Conservation (phyloP, 257 asterid species). For the Solanum raphanifolium region DNA sequence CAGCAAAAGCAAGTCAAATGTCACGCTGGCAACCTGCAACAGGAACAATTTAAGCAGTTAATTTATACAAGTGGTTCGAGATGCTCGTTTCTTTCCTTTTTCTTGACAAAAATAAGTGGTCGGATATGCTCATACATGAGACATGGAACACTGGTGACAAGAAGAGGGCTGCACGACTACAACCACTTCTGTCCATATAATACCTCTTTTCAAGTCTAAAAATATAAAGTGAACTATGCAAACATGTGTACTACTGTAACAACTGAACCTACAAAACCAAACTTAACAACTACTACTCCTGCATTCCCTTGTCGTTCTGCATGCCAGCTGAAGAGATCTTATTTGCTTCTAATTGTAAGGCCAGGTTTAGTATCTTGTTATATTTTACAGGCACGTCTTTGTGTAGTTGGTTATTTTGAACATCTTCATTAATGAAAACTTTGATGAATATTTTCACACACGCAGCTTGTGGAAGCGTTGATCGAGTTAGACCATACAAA, state of each 20-base stretch:
- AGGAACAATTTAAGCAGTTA: not conserved
- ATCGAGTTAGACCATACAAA: not conserved
- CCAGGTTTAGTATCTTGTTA: not conserved
- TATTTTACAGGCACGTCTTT: not conserved
- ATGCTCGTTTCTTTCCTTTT: not conserved
- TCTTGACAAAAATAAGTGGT: not conserved
- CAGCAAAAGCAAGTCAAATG: constrained; percentile 79
- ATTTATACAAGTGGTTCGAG: not conserved
- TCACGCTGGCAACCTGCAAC: constrained; percentile 85
- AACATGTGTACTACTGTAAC: not conserved
- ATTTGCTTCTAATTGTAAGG: not conserved
- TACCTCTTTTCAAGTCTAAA: not conserved
- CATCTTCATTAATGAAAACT: not conserved
- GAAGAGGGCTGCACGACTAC: not conserved
- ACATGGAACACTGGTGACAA: not conserved
- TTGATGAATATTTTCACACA: not conserved
- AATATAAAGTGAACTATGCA: not conserved
- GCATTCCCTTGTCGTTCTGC: not conserved
- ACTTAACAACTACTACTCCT: not conserved
- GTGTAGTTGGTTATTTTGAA: not conserved
- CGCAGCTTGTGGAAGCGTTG: not conserved
- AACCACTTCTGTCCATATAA: not conserved
- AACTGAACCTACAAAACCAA: not conserved
- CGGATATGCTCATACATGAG: not conserved
- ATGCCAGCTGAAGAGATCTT: not conserved